Conservation (phyloP, 495 filamentous ascomycete genomes). For the Letharia columbiana region DNA sequence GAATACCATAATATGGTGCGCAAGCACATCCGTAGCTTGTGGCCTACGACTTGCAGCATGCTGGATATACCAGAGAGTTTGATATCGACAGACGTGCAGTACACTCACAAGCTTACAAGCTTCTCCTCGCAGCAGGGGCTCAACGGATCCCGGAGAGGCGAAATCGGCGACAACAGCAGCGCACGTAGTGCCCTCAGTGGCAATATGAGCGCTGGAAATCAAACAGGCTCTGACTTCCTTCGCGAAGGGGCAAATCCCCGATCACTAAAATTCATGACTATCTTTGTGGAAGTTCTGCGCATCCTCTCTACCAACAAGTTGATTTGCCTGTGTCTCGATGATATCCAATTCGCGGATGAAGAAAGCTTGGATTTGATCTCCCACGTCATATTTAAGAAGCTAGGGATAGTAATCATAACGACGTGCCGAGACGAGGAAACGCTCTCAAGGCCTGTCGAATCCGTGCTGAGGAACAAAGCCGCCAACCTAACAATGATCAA, state of each 20-base stretch:
- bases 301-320: slow-evolving; percentile 68
- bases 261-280: slow-evolving; percentile 71
- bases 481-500: slow-evolving; percentile 55
- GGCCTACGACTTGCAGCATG: slow-evolving; percentile 67
- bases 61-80: slow-evolving; percentile 73
- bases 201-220: slow-evolving; percentile 2
- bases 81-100: slow-evolving; percentile 30
- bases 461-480: slow-evolving; percentile 35
- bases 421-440: slow-evolving; percentile 26
- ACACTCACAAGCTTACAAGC: slow-evolving; percentile 4
- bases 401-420: slow-evolving; percentile 66
- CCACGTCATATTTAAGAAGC: slow-evolving; percentile 59
- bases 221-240: slow-evolving; percentile 48
- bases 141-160: slow-evolving; percentile 16
- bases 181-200: slow-evolving; percentile 10
- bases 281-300: slow-evolving; percentile 73
- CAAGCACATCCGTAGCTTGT: slow-evolving; percentile 63
- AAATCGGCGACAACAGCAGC: slow-evolving; percentile 15
- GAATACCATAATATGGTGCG: slow-evolving; percentile 71
- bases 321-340: slow-evolving; percentile 77
- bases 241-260: slow-evolving; percentile 59
- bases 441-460: slow-evolving; percentile 28
- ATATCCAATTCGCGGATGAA: slow-evolving; percentile 78
- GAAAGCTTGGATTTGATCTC: slow-evolving; percentile 74
- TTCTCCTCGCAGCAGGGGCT: slow-evolving; percentile 11